phyloP scores from a whole-genome alignment of 1,284 basidiomycete species.

The Leccinum griseonigrum region DNA sequence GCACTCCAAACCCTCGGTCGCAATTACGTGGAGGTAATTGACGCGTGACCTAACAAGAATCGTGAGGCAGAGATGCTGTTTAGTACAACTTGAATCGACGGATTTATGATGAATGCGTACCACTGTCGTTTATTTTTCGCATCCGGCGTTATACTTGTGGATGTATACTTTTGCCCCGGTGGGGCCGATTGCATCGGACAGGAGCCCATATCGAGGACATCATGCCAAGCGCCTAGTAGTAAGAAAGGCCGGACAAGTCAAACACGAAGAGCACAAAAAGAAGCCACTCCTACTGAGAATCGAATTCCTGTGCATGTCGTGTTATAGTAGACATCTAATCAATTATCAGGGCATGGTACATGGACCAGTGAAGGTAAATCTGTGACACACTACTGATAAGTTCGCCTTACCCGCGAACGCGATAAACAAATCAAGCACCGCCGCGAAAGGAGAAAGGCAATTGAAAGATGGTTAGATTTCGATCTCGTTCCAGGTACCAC shows the following conservation, averaged over 20 bases:
- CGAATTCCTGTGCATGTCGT: no score
- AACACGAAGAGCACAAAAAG: background rate
- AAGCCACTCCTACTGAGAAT: background rate
- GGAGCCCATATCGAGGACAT: background rate
- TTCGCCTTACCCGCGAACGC: background rate
- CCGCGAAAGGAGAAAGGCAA: background rate
- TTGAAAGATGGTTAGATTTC: background rate
- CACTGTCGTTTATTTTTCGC: background rate
- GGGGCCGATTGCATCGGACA: background rate
- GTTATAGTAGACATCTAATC: background rate
- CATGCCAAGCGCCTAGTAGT: no score
- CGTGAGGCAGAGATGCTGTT: background rate
- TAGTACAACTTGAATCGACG: background rate
- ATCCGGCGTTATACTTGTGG: background rate
- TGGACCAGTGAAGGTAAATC: background rate
- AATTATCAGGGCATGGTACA: background rate
- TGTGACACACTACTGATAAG: background rate
- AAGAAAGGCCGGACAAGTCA: no score
- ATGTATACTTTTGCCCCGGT: background rate
- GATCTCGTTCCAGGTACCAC: background rate
- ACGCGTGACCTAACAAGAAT: background rate
- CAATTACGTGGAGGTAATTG: conserved; percentile 1
- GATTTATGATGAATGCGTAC: background rate
- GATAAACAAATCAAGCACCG: background rate
- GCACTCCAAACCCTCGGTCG: background rate